Evolutionary conservation across 805 yeast genomes (phyloP), one percentile per base, ranked within the genome.

Genomic region (Kregervanrija delftensis): DNA sequence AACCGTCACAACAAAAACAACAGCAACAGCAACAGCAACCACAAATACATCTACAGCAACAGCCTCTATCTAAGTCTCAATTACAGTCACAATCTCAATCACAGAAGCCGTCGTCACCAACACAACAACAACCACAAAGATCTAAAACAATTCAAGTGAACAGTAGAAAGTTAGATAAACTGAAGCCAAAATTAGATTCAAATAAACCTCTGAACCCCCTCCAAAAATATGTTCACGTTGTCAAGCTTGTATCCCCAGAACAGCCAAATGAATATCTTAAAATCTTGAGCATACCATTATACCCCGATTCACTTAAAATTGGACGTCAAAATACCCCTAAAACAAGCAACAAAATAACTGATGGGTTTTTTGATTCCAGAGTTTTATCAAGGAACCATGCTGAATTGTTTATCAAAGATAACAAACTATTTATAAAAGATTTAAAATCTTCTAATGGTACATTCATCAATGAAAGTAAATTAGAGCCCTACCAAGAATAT

Each of bases 311-410:
- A 3, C 66, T 90, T 42, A 87, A 87, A 59, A 70, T 93, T 17
- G 99, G 99, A 1, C 75, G 99, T 44, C 98, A 96, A 39, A 82
- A 86, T 13, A 85, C 83, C 51, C 71, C 86, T 3, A 74, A 72
- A 49, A 69, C 73, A 39, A 71, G 72, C 45, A 79, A 78, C 33
- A 77, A 73, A 49, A 69, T 86, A 2, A 82, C 85, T 33, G 95
- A 95, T 60, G 99, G 98, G 0, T 90, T 76, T 61, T 93, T 93
- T 59, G 98, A 93, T 65, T 87, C 96, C 10, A 71, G 98, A 30
- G 98, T 95, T 10, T 73, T 93, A 39, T 83, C 95, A 14, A 71
- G 99, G 52, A 93, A 86, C 58, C 99, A 93, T 65, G 99, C 99
- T 0, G 91, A 86, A 56, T 67, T 93, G 50, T 86, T 77, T 68